These are phyloP conservation scores for Torulaspora pretoriensis DNA, from an alignment of 1,139 yeast genomes.

Conservation along the genomic window DNA sequence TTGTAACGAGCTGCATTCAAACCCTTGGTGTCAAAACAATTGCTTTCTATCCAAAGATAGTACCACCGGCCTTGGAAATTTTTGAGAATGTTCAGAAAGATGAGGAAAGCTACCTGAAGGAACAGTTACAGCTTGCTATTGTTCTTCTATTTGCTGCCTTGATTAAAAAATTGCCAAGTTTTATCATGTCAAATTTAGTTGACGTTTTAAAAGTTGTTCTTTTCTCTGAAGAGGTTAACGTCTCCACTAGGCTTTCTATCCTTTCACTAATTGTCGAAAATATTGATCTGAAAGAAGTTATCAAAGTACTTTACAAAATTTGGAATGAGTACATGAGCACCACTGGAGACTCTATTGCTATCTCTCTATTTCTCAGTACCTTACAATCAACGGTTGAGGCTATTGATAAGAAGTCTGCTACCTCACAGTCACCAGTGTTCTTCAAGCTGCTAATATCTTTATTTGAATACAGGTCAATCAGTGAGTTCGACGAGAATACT, in stretches of 20 bases:
- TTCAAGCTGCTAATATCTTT: constrained; percentile 66
- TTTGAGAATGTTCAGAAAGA: constrained; percentile 45
- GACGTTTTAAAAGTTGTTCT: constrained; percentile 58
- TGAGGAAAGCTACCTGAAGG: constrained; percentile 32
- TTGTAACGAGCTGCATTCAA: constrained; percentile 64
- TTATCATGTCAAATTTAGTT: constrained; percentile 65
- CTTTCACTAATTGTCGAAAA: constrained; percentile 61
- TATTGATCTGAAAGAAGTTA: constrained; percentile 60
- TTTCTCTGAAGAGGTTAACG: constrained; percentile 53
- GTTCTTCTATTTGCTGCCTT: constrained; percentile 70
- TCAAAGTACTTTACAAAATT: constrained; percentile 56
- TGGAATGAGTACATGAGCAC: constrained; percentile 54
- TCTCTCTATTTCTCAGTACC: constrained; percentile 66
- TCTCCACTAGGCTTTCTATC: constrained; percentile 59
- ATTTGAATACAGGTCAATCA: constrained; percentile 61
- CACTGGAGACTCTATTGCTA: constrained; percentile 44
- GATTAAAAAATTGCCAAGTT: constrained; percentile 81
- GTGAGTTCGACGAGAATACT: constrained; percentile 65
- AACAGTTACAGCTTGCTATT: constrained; percentile 57
- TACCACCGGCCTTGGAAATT: constrained; percentile 66
- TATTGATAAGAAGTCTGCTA: constrained; percentile 70
- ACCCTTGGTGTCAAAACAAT: constrained; percentile 81
- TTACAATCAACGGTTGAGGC: constrained; percentile 62
- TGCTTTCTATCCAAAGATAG: constrained; percentile 78
- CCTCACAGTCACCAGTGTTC: constrained; percentile 63